These are phyloP conservation scores for Zizania palustris DNA, from an alignment of 202 grass and related monocot species.

Conservation along the genomic window DNA sequence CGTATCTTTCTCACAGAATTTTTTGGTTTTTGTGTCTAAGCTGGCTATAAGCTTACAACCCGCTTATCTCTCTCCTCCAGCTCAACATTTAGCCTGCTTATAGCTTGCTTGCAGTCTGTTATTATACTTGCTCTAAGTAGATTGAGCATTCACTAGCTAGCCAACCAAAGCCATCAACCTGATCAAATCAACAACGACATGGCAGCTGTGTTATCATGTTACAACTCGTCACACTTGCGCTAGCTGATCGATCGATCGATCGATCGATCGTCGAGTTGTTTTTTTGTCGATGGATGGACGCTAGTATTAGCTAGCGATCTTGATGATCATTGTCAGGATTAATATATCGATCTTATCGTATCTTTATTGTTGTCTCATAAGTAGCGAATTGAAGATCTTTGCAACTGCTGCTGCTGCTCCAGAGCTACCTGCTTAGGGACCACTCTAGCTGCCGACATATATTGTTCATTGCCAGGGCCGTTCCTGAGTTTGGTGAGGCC, in stretches of 20 bases:
- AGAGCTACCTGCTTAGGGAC: neutral
- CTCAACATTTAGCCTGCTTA: no score
- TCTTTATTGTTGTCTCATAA: neutral
- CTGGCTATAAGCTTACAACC: no score
- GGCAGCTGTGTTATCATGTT: neutral
- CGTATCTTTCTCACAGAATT: no score
- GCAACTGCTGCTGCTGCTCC: neutral
- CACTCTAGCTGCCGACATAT: slow-evolving; percentile 36
- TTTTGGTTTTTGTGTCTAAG: no score
- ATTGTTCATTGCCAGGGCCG: no score
- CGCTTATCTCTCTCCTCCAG: no score
- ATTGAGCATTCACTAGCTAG: no score
- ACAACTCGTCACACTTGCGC: neutral
- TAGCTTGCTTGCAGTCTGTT: no score
- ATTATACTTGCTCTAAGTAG: no score
- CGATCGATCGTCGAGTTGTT: neutral
- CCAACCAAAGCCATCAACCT: neutral
- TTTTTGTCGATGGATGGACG: neutral
- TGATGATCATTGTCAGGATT: neutral
- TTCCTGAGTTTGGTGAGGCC: no score
- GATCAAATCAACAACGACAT: neutral
- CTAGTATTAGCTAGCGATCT: neutral
- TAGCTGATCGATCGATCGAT: no score
- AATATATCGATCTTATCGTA: neutral
- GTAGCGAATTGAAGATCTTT: no score